Evolutionary conservation across 73 alveolate genomes (phyloP), one percentile per base, ranked within the genome.

Genomic region (Durusdinium trenchii): DNA sequence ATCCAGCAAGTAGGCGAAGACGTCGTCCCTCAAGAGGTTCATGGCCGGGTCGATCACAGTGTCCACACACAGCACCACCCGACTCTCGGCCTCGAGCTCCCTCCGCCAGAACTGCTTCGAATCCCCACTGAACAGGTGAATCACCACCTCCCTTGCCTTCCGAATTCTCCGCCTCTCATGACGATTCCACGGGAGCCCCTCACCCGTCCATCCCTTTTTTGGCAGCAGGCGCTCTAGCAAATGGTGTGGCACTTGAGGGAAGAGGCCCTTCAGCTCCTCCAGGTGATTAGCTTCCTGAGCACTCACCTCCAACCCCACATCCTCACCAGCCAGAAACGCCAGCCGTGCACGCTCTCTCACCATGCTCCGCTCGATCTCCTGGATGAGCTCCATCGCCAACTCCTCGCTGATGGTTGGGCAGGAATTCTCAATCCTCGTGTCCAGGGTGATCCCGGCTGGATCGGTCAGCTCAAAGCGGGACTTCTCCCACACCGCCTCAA

Each of bases 61-160:
- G n/a, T n/a, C n/a, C n/a, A n/a, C n/a, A n/a, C n/a, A n/a, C n/a
- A n/a, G n/a, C n/a, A n/a, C n/a, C n/a, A n/a, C n/a, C n/a, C n/a
- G n/a, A n/a, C n/a, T n/a, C n/a, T n/a, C n/a, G n/a, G n/a, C n/a
- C n/a, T n/a, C n/a, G n/a, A n/a, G n/a, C n/a, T 43, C 38, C 50
- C 35, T 32, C 51, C 9, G 1, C 94, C 67, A 50, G 71, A 43
- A 26, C 38, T 28, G 6, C 12, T 3, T 52, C 12, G 32, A 10
- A n/a, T 20, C 26, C 32, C 94, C 94, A 1, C 47, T 36, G 75
- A 83, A 83, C 36, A 83, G 36, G 51, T 83, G 94, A 36, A 83
- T 36, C 16, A 83, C 67, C 52, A 50, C 57, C 38, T 36, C 32
- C 36, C 12, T 0, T 0, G 92, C 64, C n/a, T 10, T 32, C 47